Conservation (phyloP, 441 rosid species). For the Croton setiger region DNA sequence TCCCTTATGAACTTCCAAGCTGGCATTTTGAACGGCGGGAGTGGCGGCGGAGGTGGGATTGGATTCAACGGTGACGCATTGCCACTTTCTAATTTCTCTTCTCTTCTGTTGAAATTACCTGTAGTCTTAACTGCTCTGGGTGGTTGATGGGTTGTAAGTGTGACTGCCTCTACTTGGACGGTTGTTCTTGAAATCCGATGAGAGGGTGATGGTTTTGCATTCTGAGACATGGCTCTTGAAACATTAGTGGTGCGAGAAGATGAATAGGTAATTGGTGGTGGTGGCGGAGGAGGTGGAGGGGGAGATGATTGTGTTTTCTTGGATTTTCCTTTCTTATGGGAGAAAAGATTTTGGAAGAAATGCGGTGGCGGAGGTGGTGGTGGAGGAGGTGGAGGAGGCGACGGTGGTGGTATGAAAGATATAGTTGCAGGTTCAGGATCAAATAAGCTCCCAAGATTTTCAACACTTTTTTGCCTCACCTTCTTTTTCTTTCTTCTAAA, state of each 20-base stretch:
- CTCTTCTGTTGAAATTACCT: conserved; percentile 7
- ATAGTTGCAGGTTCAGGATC: conserved; percentile 31
- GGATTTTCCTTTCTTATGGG: conserved; percentile 49
- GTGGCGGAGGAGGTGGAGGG: conserved; percentile 44
- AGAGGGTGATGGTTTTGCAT: background rate
- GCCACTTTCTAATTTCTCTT: conserved; percentile 29
- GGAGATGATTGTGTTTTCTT: conserved; percentile 33
- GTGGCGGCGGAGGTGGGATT: conserved; percentile 70
- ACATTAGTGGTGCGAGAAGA: background rate
- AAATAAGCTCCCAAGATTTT: conserved; percentile 66
- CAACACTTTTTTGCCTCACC: conserved; percentile 75
- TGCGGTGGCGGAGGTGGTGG: conserved; percentile 62
- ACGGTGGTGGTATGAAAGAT: conserved; percentile 27
- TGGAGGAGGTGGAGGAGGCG: conserved; percentile 28
- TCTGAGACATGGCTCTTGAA: conserved; percentile 17
- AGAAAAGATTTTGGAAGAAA: conserved; percentile 50
- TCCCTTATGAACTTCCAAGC: conserved; percentile 50
- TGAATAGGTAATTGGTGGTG: conserved; percentile 26
- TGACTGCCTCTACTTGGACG: conserved; percentile 13
- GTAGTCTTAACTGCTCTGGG: conserved; percentile 32
- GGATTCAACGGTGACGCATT: conserved; percentile 46
- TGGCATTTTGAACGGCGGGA: conserved; percentile 62
- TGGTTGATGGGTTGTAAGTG: conserved; percentile 27
- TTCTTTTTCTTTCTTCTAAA: conserved; percentile 57
- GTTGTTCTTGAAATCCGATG: conserved; percentile 14